Conservation (phyloP, 306 rosid genomes). For the Pachyrhizus erosus region DNA sequence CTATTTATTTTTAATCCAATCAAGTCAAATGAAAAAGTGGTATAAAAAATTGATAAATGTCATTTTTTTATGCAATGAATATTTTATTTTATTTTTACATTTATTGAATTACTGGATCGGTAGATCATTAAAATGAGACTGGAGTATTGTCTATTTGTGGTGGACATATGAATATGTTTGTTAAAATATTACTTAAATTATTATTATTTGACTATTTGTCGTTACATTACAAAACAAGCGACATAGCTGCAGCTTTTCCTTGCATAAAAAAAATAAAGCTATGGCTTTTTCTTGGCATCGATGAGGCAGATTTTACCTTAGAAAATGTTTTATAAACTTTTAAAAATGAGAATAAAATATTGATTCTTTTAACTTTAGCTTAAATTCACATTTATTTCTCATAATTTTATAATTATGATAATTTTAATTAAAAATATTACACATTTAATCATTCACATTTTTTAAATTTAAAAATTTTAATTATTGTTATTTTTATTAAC, state of each 20-base stretch:
- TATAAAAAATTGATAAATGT: neutral
- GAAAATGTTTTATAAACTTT: neutral
- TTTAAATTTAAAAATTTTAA: too few species aligned
- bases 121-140: too few species aligned
- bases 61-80: neutral
- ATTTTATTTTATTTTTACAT: too few species aligned
- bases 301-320: constrained; percentile 3
- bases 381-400: too few species aligned
- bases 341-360: neutral
- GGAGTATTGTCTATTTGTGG: neutral
- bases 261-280: too few species aligned
- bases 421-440: too few species aligned
- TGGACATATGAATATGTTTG: neutral
- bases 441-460: too few species aligned
- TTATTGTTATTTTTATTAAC: too few species aligned
- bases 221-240: neutral
- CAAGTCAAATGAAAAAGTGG: neutral
- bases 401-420: too few species aligned
- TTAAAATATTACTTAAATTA: neutral
- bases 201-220: neutral
- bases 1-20: neutral
- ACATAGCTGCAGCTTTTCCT: neutral
- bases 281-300: constrained; percentile 1
- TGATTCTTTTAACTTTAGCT: neutral
- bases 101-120: too few species aligned